phyloP scores from a whole-genome alignment of 2,329 filamentous ascomycete genomes.

The Lasiodiplodia sp. region DNA sequence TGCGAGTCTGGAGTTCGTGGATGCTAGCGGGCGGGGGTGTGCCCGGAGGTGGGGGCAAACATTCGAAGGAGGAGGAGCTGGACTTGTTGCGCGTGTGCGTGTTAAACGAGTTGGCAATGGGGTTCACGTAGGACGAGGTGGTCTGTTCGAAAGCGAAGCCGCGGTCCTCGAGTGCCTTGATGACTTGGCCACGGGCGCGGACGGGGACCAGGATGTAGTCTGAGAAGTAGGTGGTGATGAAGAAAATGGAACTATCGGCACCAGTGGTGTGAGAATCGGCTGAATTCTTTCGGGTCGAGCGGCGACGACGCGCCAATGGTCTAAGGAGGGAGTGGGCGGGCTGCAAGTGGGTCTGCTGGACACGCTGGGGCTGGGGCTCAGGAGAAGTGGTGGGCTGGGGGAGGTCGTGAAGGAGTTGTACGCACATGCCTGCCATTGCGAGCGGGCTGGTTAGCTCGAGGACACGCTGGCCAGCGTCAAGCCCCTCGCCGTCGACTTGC shows the following conservation, averaged over 20 bases:
- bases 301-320: not conserved
- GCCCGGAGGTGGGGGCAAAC: slow-evolving; percentile 56
- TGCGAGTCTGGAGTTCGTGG: slow-evolving; percentile 80
- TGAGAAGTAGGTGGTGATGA: slow-evolving; percentile 97
- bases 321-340: not conserved
- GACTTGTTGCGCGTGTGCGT: slow-evolving; percentile 58
- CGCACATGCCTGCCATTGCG: slow-evolving; percentile 84
- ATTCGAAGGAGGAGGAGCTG: slow-evolving; percentile 54
- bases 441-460: slow-evolving; percentile 90
- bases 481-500: slow-evolving; percentile 86
- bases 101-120: slow-evolving; percentile 35
- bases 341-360: slow-evolving; percentile 9
- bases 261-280: slow-evolving; percentile 33
- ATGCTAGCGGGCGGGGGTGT: slow-evolving; percentile 81
- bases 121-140: slow-evolving; percentile 68
- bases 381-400: not conserved
- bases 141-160: slow-evolving; percentile 82
- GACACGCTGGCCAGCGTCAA: slow-evolving; percentile 90
- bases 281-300: not conserved
- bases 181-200: slow-evolving; percentile 75
- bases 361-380: not conserved
- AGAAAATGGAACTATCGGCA: slow-evolving; percentile 78
- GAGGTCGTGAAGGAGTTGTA: slow-evolving; percentile 28
- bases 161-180: slow-evolving; percentile 75
- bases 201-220: slow-evolving; percentile 93